Percentiles rank a stretch among this genome's conserved stretches.
Conservation (phyloP, 441 rosid species). For the Syzygium malaccense region DNA sequence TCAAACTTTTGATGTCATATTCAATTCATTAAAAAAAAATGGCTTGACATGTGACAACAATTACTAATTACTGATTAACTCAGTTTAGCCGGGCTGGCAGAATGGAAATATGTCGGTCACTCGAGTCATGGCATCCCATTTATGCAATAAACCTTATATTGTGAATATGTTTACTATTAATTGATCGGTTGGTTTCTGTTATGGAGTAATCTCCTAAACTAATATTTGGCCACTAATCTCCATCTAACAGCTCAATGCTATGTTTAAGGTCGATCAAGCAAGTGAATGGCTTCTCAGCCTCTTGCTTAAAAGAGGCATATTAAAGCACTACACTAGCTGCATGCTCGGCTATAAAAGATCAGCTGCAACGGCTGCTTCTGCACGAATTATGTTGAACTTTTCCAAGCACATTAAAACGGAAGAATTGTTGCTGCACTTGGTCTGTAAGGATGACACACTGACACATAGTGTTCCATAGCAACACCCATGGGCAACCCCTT, state of each 20-base stretch:
- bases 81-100: neutral
- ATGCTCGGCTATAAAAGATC: too few species aligned
- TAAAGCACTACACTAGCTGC: neutral
- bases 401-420: neutral
- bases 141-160: neutral
- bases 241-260: neutral
- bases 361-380: too few species aligned
- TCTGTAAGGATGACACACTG: neutral
- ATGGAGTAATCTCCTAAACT: neutral
- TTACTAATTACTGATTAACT: neutral
- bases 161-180: neutral
- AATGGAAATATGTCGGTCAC: neutral
- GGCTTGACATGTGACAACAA: neutral
- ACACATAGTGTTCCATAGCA: neutral
- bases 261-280: neutral
- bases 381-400: too few species aligned
- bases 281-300: neutral
- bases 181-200: neutral
- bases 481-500: neutral
- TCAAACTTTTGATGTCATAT: neutral
- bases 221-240: neutral
- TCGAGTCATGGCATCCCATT: neutral
- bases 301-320: neutral
- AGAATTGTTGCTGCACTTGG: neutral
- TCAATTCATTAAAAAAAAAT: neutral